Evolutionary conservation across 192 early-diverging fungal genomes (phyloP).

Genomic region (Coemansia sp.): DNA sequence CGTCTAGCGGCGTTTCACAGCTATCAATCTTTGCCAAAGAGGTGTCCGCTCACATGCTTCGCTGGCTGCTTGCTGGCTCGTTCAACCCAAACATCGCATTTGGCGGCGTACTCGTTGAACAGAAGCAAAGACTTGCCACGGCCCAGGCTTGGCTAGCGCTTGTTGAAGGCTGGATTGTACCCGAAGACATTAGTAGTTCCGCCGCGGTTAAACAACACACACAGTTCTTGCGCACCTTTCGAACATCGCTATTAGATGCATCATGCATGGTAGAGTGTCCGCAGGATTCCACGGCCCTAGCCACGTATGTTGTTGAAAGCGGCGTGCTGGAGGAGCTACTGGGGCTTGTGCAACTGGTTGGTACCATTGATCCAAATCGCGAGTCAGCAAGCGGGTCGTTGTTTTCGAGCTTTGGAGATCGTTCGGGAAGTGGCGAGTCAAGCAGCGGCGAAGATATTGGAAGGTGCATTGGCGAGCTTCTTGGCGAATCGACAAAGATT

Average conservation of each 20-base stretch:
- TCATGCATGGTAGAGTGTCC: conserved; percentile 6
- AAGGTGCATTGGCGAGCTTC: conserved; percentile 11
- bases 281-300: background rate
- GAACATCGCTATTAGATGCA: conserved; percentile 17
- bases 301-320: conserved; percentile 7
- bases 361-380: conserved; percentile 12
- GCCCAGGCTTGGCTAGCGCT: conserved; percentile 16
- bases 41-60: conserved; percentile 5
- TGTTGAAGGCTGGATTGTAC: conserved; percentile 18
- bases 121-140: background rate
- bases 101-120: conserved; percentile 3
- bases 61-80: conserved; percentile 21
- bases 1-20: background rate
- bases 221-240: conserved; percentile 11
- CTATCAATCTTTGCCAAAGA: conserved; percentile 7
- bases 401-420: conserved; percentile 15
- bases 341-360: conserved; percentile 20
- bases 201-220: conserved; percentile 12
- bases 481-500: conserved; percentile 25
- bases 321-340: conserved; percentile 19
- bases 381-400: background rate
- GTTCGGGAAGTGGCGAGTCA: background rate
- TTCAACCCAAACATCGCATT: background rate
- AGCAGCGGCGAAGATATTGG: background rate
- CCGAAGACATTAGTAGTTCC: conserved; percentile 8